Base-by-base conservation (phyloP, 1,139 yeast genomes). In the Barnettozyma hawaiiensis region DNA sequence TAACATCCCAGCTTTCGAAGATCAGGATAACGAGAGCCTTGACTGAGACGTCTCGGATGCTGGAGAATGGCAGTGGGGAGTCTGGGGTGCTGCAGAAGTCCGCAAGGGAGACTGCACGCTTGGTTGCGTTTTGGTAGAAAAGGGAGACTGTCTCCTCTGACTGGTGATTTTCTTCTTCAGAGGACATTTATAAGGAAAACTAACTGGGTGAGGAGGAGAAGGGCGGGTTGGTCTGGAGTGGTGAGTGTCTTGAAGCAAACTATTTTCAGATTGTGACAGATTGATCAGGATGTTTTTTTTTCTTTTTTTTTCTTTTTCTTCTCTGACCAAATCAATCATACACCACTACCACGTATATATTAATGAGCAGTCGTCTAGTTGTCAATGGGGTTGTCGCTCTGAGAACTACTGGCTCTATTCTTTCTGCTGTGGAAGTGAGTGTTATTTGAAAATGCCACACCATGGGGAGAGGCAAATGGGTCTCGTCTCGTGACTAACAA, bases 81-180 rank as follows among this genome's bases (percentile, higher is more conserved):
- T 16, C 9, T 21, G 29, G 31, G 23, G 20, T 23, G 4, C 14
- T n/a, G 15, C 18, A 23, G 22, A 35, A 35, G 19, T 32, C 18
- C 2, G 16, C 31, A 20, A 15, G 16, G 4, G 33, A 16, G 27
- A 36, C 33, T n/a, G 29, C 34, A 10, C 26, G 23, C 28, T 29
- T 36, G 14, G 39, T 14, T 8, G 26, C 34, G 34, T 29, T 36
- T 29, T n/a, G 39, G 22, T 36, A 36, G 26, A 36, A 22, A 10
- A 36, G 26, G 11, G 39, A 16, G 21, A 36, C 31, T 3, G 27
- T 6, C 11, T 15, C n/a, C n/a, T 27, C 11, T 15, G 32, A n/a
- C 14, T 21, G 29, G 14, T 15, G 29, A 26, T 15, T 5, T 16
- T 26, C 10, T 14, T 26, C 29, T 3, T n/a, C 29, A 14, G 16